Evolutionary conservation across 2,329 filamentous ascomycete species (phyloP).

Genomic region (Colletotrichum abscissum): DNA sequence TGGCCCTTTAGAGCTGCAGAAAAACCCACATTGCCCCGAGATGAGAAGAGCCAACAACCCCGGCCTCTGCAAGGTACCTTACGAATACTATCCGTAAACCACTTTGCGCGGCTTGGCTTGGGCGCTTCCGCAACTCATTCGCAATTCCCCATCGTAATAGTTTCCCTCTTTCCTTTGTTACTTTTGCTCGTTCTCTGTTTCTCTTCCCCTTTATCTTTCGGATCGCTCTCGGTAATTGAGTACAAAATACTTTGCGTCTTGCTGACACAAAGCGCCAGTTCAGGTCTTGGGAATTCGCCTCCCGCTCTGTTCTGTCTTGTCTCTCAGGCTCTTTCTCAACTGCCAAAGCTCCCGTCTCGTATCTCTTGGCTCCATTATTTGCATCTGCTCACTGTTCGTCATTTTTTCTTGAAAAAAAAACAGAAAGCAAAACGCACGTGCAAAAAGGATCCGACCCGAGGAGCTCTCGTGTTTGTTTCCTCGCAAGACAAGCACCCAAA

Average conservation of each 20-base stretch:
- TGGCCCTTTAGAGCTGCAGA: conserved; percentile 11
- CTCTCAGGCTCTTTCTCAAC: not conserved
- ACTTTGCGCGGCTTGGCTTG: conserved; percentile 9
- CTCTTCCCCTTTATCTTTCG: not conserved
- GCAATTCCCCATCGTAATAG: not conserved
- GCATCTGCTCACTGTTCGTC: not conserved
- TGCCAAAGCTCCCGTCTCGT: not conserved
- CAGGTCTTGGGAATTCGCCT: not conserved
- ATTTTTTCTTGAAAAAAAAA: not conserved
- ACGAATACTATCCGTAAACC: not conserved
- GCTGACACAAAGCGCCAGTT: not conserved
- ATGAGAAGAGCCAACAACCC: conserved; percentile 1
- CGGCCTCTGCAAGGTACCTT: conserved; percentile 3
- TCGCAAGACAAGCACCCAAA: too few species aligned
- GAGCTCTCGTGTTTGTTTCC: not conserved
- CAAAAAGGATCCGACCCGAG: not conserved
- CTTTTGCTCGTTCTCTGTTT: not conserved
- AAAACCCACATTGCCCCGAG: conserved; percentile 3
- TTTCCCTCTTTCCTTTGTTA: too few species aligned
- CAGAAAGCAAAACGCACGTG: not conserved
- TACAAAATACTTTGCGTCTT: not conserved
- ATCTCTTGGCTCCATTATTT: not conserved
- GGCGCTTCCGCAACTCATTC: conserved; percentile 1
- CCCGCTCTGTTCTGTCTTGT: not conserved
- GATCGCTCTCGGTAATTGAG: not conserved